Base-by-base conservation (phyloP, 495 filamentous ascomycete genomes). In the Talaromyces liani region DNA sequence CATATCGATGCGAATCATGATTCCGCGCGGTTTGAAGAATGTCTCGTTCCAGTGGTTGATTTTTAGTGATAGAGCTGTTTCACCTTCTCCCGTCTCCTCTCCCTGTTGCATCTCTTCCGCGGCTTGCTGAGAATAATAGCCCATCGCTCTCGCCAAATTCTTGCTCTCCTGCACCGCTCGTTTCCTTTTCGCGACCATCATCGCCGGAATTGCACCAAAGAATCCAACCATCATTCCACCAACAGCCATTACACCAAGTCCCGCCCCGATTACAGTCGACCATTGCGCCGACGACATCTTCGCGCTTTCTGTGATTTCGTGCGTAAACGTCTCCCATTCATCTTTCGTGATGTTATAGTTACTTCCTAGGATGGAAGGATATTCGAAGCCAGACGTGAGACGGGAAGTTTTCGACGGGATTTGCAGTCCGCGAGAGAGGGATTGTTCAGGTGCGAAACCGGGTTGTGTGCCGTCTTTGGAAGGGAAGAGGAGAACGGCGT, bases 1-100 rank as follows among this genome's bases (percentile, higher is more conserved):
- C 55, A 78, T 54, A 59, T 78, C 75, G 6, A 78, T 70, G 16
- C 75, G 69, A 34, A 77, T 73, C 59, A 77, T n/a, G 14, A 77
- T 45, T 1, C 74, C 73, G 4, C 69, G 61, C 6, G 73, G 72
- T 33, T 60, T 34, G 47, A 78, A 75, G 57, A 73, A 71, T 14
- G 58, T 63, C 51, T 75, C 69, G 63, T 78, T 78, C 75, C 75
- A 77, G 6, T 60, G 22, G 0, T 64, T 62, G 41, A 78, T 70
- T 55, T 74, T 70, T 4, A 54, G 57, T 16, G 69, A 49, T 1
- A 78, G 67, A 6, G 55, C n/a, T 25, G 63, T 60, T 27, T 58
- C 24, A 8, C 41, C 41, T 20, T 49, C 41, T 12, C 29, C 10
- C 18, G 2, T 34, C 29, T 58, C 29, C 3, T 4, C 14, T 20